A percentile compares a stretch with the other conserved stretches of the same genome.
These are phyloP conservation scores for Handroanthus guayacan DNA, from an alignment of 257 asterid genomes.

Conservation along the genomic window DNA sequence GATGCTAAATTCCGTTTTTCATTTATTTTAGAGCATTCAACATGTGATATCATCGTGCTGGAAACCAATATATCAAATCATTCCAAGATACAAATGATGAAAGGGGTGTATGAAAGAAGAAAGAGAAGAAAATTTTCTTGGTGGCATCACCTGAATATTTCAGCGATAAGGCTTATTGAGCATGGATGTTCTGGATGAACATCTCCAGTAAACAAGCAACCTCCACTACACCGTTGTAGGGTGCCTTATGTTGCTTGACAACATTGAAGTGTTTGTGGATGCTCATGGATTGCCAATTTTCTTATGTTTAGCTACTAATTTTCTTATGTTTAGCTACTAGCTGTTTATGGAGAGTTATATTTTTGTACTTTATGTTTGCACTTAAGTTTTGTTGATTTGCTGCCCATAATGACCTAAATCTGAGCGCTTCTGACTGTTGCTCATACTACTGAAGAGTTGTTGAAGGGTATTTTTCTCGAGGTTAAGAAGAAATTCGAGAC, in stretches of 20 bases:
- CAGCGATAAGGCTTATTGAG: conserved; percentile 7
- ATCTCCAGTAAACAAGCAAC: neutral
- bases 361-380: conserved; percentile 4
- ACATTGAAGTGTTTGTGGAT: conserved; percentile 11
- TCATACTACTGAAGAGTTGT: conserved; percentile 67
- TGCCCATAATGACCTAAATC: conserved; percentile 15
- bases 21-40: neutral
- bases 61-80: neutral
- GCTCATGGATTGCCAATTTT: conserved; percentile 18
- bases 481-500: conserved; percentile 93
- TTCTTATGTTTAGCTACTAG: conserved; percentile 24
- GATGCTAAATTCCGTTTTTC: neutral
- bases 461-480: conserved; percentile 92
- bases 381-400: conserved; percentile 5
- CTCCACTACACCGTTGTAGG: neutral
- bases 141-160: neutral
- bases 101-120: neutral
- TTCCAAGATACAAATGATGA: conserved; percentile 8
- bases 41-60: neutral
- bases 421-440: conserved; percentile 46
- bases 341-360: conserved; percentile 11
- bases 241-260: conserved; percentile 12
- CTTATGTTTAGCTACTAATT: conserved; percentile 26
- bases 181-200: neutral
- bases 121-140: neutral